Conservation (phyloP, 768 basidiomycete species). For the Leccinum fibrillosum region DNA sequence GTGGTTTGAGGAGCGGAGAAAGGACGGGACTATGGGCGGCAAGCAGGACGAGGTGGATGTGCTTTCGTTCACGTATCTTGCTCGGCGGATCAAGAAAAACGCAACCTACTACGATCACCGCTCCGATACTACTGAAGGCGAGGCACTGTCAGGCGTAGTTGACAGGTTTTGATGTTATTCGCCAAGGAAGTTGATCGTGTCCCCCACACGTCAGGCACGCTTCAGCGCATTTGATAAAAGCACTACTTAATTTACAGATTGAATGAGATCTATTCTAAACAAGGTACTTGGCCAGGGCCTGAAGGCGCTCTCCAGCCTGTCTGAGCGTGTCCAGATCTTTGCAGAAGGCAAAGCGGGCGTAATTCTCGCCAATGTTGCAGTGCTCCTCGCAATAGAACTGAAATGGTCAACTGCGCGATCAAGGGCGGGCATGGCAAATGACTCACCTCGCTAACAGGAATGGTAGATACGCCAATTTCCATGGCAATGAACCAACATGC, state of each 20-base stretch:
- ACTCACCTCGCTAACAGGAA: slow-evolving; percentile 91
- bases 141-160: slow-evolving; percentile 66
- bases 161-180: slow-evolving; percentile 42
- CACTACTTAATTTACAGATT: background rate
- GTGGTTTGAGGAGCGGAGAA: slow-evolving; percentile 46
- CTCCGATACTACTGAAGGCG: slow-evolving; percentile 39
- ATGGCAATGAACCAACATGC: slow-evolving; percentile 95
- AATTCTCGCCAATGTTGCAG: slow-evolving; percentile 79
- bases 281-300: slow-evolving; percentile 67
- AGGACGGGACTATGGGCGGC: slow-evolving; percentile 37
- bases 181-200: background rate
- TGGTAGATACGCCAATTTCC: slow-evolving; percentile 87
- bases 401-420: slow-evolving; percentile 8
- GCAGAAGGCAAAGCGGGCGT: slow-evolving; percentile 91
- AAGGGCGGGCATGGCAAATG: background rate
- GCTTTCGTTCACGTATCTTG: slow-evolving; percentile 80
- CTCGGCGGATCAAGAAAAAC: slow-evolving; percentile 68
- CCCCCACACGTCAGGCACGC: background rate
- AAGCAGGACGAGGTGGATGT: slow-evolving; percentile 73
- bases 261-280: slow-evolving; percentile 10
- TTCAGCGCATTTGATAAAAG: background rate
- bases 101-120: slow-evolving; percentile 78
- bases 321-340: slow-evolving; percentile 87
- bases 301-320: slow-evolving; percentile 79
- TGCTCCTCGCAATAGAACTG: slow-evolving; percentile 95